Evolutionary conservation across 202 grass and related monocot species (phyloP).

Genomic region (Setaria italica): DNA sequence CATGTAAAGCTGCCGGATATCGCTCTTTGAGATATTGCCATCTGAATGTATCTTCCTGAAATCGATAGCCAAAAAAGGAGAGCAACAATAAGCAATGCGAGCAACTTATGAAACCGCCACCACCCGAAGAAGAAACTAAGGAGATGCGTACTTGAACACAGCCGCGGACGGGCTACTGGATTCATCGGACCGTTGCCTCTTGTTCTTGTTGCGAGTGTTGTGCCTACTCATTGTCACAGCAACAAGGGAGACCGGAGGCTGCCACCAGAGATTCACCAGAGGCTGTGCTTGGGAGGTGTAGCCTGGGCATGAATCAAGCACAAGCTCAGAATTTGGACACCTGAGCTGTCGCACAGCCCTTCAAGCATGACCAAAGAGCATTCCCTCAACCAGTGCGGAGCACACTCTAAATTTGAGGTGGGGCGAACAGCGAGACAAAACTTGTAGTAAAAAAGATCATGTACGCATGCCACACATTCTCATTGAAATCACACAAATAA

Average conservation of each 20-base stretch:
- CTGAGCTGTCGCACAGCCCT: too few relatives aligned
- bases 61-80: conserved; percentile 8
- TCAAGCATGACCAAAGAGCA: too few relatives aligned
- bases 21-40: conserved; percentile 59
- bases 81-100: conserved; percentile 25
- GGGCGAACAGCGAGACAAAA: too few relatives aligned
- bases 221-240: conserved; percentile 69
- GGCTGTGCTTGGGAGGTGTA: too few relatives aligned
- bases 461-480: too few relatives aligned
- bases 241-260: not conserved
- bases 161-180: conserved; percentile 55
- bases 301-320: too few relatives aligned
- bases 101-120: conserved; percentile 12
- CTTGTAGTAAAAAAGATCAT: too few relatives aligned
- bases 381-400: too few relatives aligned
- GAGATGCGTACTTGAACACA: conserved; percentile 68
- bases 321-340: too few relatives aligned
- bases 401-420: too few relatives aligned
- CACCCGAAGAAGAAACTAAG: not conserved
- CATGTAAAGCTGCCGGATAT: conserved; percentile 82
- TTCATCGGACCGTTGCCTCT: conserved; percentile 71
- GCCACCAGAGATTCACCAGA: not conserved
- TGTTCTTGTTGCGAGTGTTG: conserved; percentile 94
- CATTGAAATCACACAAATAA: too few relatives aligned
- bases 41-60: conserved; percentile 91